phyloP scores from a whole-genome alignment of 2,329 filamentous ascomycete genomes.

The Colletotrichum navitas region DNA sequence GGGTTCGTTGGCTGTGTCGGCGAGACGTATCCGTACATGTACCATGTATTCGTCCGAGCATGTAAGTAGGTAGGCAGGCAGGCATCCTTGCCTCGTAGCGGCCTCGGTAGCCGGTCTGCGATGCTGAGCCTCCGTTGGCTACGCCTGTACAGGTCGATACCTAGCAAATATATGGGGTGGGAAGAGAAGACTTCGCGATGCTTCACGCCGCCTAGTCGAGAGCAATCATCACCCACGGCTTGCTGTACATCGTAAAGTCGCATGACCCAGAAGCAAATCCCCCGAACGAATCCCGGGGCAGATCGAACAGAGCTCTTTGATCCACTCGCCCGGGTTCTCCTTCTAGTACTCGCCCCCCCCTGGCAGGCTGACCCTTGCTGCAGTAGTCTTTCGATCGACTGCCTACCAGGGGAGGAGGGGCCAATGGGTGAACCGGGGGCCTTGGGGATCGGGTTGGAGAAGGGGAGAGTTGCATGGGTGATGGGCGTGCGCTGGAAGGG shows the following conservation, averaged over 20 bases:
- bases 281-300: slow-evolving; percentile 39
- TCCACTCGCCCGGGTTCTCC: slow-evolving; percentile 39
- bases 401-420: slow-evolving; percentile 17
- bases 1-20: slow-evolving; percentile 18
- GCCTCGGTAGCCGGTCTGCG: not conserved
- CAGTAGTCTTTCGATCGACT: slow-evolving; percentile 38
- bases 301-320: slow-evolving; percentile 41
- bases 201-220: not conserved
- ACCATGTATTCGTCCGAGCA: not conserved
- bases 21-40: not conserved
- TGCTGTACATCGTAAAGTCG: slow-evolving; percentile 15
- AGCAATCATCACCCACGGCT: slow-evolving; percentile 1
- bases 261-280: slow-evolving; percentile 20
- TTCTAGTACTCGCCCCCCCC: slow-evolving; percentile 23
- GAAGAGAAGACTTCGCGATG: not conserved
- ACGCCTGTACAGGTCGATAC: slow-evolving; percentile 1
- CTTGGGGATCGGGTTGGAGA: slow-evolving; percentile 12
- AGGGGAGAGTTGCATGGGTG: not conserved
- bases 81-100: not conserved
- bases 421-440: slow-evolving; percentile 20
- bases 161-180: not conserved
- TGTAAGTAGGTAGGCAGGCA: not conserved
- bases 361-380: slow-evolving; percentile 29
- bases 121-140: slow-evolving; percentile 14
- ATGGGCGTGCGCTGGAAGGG: slow-evolving; percentile 2